A percentile compares a stretch with the other conserved stretches of the same genome.
Evolutionary conservation across 108 stramenopile genomes (phyloP).

Genomic region (Skeletonema costatum): DNA sequence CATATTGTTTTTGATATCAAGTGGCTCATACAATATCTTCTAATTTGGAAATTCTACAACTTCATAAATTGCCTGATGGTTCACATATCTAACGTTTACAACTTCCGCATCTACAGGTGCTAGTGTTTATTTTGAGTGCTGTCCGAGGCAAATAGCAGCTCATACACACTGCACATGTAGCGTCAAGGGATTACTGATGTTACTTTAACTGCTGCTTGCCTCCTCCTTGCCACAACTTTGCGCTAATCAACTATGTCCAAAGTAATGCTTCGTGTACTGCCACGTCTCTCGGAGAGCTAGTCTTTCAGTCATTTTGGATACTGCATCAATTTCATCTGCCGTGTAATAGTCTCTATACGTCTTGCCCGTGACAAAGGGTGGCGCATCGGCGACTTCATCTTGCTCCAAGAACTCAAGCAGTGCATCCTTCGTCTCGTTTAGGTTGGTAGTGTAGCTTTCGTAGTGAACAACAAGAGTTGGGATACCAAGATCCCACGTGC

Average conservation of each 20-base stretch:
- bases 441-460: slow-evolving; percentile 16
- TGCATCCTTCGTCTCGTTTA: slow-evolving; percentile 10
- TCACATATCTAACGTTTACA: too few relatives aligned
- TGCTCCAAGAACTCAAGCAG: slow-evolving; percentile 33
- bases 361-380: slow-evolving; percentile 14
- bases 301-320: not conserved
- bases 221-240: too few relatives aligned
- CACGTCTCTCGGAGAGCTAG: slow-evolving; percentile 5
- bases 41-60: too few relatives aligned
- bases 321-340: slow-evolving; percentile 10
- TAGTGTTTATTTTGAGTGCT: too few relatives aligned
- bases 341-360: slow-evolving; percentile 13
- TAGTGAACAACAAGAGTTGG: slow-evolving; percentile 17
- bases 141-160: too few relatives aligned
- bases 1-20: too few relatives aligned
- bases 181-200: too few relatives aligned
- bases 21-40: too few relatives aligned
- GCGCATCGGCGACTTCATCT: not conserved
- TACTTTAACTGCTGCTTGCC: too few relatives aligned
- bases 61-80: too few relatives aligned
- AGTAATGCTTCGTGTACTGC: slow-evolving; percentile 19
- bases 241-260: not conserved
- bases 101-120: too few relatives aligned
- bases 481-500: not conserved
- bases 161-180: too few relatives aligned